Base-by-base conservation (phyloP, 208 protist genomes). In the Trypanosoma vivax region DNA sequence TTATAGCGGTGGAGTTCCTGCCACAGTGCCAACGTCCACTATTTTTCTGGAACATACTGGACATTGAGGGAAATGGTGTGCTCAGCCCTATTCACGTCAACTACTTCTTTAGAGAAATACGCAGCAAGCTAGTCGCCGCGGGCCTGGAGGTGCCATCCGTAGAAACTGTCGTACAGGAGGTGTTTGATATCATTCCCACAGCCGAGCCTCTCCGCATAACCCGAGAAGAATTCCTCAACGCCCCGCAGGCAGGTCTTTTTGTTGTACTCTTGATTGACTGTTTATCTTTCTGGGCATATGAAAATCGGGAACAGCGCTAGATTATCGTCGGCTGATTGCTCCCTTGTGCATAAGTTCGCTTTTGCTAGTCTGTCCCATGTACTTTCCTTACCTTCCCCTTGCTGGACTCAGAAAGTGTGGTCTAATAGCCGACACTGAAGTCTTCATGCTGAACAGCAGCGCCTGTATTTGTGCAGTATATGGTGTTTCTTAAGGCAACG, bases 11-110 rank as follows among this genome's bases (percentile, higher is more conserved):
- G 19, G 81, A 93, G 41, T 73, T 92, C 61, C 73, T 92, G 35
- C 86, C 82, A 28, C 70, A 80, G 43, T 88, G 79, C 61, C 73
- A 78, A 31, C 63, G 82, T 4, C 85, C 90, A 24, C 48, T 66
- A 14, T 92, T 92, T 50, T 92, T 94, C 43, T 95, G 85, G 79
- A 76, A 77, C 30, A 90, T 94, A n/a, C 62, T 97, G 1, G 92
- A 97, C 58, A 46, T 95, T 38, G 59, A 83, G 19, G 75, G 79
- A 2, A 60, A 40, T 2, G 88, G 88, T 2, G 65, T 74, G 10
- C 31, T 96, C 40, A 87, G 73, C 2, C 74, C 79, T 21, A 77
- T 95, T 50, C 75, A 76, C 18, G 72, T 85, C 9, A 90, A 92
- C 53, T 70, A 77, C 59, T 95, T 94, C 46, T 94, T 94, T 54